Evolutionary conservation across 1,284 basidiomycete species (phyloP).

Genomic region (Melampsora abietis-canadensis): DNA sequence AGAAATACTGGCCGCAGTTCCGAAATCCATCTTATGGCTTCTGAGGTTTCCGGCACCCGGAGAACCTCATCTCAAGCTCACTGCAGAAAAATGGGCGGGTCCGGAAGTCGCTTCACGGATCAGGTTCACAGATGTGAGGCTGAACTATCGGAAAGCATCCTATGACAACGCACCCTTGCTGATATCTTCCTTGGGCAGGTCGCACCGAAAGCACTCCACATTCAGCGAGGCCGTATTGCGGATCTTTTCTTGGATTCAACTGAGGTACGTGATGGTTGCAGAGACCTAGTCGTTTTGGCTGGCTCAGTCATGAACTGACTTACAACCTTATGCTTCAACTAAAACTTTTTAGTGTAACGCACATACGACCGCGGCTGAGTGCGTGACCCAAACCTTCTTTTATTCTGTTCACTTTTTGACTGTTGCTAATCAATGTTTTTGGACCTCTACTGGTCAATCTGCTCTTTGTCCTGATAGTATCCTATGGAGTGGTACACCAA

Average conservation of each 20-base stretch:
- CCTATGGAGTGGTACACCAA: conserved; percentile 63
- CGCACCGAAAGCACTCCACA: conserved; percentile 59
- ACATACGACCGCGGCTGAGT: conserved; percentile 65
- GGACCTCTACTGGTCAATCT: background rate
- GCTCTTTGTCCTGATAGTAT: conserved; percentile 52
- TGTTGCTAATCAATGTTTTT: background rate
- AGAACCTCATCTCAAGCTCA: conserved; percentile 60
- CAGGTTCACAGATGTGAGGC: conserved; percentile 62
- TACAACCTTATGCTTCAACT: background rate
- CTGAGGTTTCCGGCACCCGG: conserved; percentile 63
- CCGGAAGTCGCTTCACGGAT: conserved; percentile 60
- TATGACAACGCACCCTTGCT: background rate
- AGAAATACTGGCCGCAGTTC: conserved; percentile 59
- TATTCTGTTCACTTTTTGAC: background rate
- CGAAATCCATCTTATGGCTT: conserved; percentile 63
- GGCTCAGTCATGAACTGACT: no score
- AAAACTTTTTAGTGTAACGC: conserved; percentile 59
- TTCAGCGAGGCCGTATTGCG: conserved; percentile 60
- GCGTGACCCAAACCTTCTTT: conserved; percentile 46
- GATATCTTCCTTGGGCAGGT: conserved; percentile 12
- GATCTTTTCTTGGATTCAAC: conserved; percentile 65
- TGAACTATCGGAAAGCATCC: background rate
- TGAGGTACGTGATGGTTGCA: conserved; percentile 55
- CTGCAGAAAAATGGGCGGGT: conserved; percentile 60
- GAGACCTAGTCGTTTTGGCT: background rate